phyloP scores from a whole-genome alignment of 106 monocot species.

The Dactylorhiza incarnata region DNA sequence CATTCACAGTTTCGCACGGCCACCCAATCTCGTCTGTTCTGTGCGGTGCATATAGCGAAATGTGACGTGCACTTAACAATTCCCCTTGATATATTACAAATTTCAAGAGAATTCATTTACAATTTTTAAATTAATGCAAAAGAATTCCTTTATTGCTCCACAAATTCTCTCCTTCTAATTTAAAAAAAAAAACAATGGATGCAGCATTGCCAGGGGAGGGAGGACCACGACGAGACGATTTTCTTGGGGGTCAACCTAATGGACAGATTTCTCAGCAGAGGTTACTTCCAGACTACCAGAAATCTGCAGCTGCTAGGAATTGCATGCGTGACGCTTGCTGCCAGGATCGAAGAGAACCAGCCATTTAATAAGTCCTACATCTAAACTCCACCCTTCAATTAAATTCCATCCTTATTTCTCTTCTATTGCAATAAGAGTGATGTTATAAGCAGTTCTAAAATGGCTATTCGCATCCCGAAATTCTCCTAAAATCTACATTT shows the following conservation, averaged over 20 bases:
- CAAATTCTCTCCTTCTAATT: neutral
- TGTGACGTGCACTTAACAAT: too few species aligned
- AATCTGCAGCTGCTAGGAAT: slow-evolving; percentile 78
- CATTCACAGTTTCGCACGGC: too few species aligned
- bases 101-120: too few species aligned
- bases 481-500: too few species aligned
- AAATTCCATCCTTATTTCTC: neutral
- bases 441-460: too few species aligned
- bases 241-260: slow-evolving; percentile 78
- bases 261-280: slow-evolving; percentile 68
- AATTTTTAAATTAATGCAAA: too few species aligned
- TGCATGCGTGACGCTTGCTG: slow-evolving; percentile 72
- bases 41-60: too few species aligned
- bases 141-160: too few species aligned
- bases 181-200: slow-evolving; percentile 5
- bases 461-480: too few species aligned
- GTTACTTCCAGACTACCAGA: slow-evolving; percentile 54
- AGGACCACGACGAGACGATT: slow-evolving; percentile 65
- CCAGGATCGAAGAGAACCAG: slow-evolving; percentile 90
- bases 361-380: slow-evolving; percentile 63
- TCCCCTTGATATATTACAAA: too few species aligned
- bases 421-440: too few species aligned
- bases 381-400: neutral
- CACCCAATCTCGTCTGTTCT: too few species aligned
- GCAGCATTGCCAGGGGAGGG: slow-evolving; percentile 51